These are phyloP conservation scores for Prosopis cineraria DNA, from an alignment of 306 rosid species.

Conservation along the genomic window DNA sequence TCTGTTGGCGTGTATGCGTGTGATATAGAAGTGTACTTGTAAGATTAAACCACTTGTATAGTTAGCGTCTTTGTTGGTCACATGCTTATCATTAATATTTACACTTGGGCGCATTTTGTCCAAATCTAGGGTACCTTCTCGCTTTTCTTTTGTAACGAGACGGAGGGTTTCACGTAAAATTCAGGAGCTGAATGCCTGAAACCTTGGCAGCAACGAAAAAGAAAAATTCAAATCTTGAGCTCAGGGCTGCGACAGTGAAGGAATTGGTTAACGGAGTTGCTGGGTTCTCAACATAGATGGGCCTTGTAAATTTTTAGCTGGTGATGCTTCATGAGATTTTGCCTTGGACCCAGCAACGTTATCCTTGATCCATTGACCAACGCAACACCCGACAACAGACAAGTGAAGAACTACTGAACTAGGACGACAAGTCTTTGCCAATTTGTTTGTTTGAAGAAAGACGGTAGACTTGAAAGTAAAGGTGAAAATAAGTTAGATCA, in stretches of 20 bases:
- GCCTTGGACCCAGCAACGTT: neutral
- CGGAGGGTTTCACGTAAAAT: neutral
- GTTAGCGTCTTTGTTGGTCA: neutral
- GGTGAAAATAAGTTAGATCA: too few relatives aligned
- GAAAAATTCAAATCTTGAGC: neutral
- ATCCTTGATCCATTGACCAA: neutral
- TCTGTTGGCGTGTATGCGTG: neutral
- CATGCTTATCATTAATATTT: neutral
- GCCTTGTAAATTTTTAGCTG: neutral
- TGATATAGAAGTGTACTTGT: neutral
- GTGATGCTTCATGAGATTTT: neutral
- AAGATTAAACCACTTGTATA: neutral
- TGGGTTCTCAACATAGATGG: neutral
- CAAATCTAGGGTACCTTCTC: neutral
- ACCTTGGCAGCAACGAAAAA: too few relatives aligned
- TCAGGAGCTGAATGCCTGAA: neutral
- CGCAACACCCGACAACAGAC: neutral
- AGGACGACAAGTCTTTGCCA: neutral
- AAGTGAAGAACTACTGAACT: too few relatives aligned
- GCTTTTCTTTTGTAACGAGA: neutral
- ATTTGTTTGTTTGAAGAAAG: neutral
- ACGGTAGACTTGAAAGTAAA: too few relatives aligned
- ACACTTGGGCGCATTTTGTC: neutral
- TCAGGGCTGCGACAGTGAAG: neutral
- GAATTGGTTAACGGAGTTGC: neutral